Conservation (phyloP, 495 filamentous ascomycete genomes). For the Penicillium simplicissimum region DNA sequence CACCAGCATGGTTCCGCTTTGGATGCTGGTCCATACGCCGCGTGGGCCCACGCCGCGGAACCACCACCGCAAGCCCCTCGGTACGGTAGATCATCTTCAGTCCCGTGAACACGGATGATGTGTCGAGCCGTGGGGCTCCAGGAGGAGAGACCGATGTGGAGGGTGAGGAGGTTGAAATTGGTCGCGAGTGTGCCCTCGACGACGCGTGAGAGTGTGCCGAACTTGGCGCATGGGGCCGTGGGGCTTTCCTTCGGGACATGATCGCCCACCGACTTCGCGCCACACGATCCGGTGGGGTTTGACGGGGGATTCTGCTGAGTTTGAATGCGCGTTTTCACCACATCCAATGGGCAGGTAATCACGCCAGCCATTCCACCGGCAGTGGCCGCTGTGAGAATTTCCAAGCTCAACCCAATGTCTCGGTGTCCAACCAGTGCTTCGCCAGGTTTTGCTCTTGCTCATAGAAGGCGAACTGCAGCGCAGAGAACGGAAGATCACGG, state of each 20-base stretch:
- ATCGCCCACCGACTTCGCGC: constrained; percentile 27
- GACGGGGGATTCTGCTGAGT: constrained; percentile 72
- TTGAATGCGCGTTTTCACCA: constrained; percentile 97
- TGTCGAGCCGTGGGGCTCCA: constrained; percentile 75
- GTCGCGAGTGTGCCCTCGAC: constrained; percentile 47
- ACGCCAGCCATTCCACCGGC: constrained; percentile 93
- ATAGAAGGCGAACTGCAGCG: constrained; percentile 96
- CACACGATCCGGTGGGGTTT: constrained; percentile 19
- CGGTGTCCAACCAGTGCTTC: constrained; percentile 66
- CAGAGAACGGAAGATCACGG: constrained; percentile 93
- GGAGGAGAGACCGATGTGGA: constrained; percentile 75
- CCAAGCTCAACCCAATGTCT: constrained; percentile 81
- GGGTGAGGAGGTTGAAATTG: constrained; percentile 83
- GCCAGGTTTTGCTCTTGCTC: constrained; percentile 88
- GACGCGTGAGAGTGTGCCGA: constrained; percentile 29
- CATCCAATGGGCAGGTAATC: constrained; percentile 92
- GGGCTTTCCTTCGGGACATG: constrained; percentile 40
- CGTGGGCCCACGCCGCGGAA: constrained; percentile 94
- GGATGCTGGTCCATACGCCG: constrained; percentile 95
- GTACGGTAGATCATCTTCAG: constrained; percentile 82
- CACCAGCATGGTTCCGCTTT: constrained; percentile 95
- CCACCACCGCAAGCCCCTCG: constrained; percentile 85
- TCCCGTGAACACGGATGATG: constrained; percentile 83
- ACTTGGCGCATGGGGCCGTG: constrained; percentile 33
- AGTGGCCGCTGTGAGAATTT: constrained; percentile 86